Evolutionary conservation across 176 grass and related monocot genomes (phyloP), one percentile per base, ranked within the genome.

Genomic region (Aegilops tauschii): DNA sequence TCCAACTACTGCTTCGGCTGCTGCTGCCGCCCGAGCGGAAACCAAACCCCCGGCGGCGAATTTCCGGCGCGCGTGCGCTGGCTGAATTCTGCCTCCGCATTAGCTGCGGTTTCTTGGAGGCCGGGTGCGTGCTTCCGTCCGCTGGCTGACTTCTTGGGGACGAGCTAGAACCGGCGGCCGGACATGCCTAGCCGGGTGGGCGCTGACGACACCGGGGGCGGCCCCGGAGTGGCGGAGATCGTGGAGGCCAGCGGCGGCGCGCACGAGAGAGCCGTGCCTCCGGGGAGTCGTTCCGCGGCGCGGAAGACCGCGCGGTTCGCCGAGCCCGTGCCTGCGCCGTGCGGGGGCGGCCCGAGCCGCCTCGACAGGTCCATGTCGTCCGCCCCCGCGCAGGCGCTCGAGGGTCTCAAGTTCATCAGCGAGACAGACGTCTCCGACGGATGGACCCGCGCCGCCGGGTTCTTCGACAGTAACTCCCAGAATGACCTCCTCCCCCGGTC

Each of bases 331-430:
- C 84, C 86, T 0, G 77, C 81, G 21, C 86, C 90, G 64, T 13
- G 29, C 54, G 58, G 5, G 5, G 14, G 49, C 49, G 49, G 14
- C 49, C 74, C 84, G 49, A 4, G 81, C 21, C 44, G 82, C 34
- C 1, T 95, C 62, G 91, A 98, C 82, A 85, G 87, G 44, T 47
- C 44, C 44, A 47, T 47, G 44, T 47, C 44, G 49, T 17, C 93
- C 6, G 95, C 61, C 0, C 87, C 93, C 1, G 89, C 93, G 23
- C 93, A 87, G 81, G 95, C 95, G 5, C 95, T 98, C 80, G 95
- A 97, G 89, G 90, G 95, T 21, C 89, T 98, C 75, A 95, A 92
- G 85, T 98, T 98, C 90, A 98, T 98, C 82, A 85, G 83, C 86
- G 87, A 87, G 50, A 39, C 93, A 39, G 91, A 95, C 40, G 93